Evolutionary conservation across 208 protist genomes (phyloP).

Genomic region (Entamoeba nuttalli): DNA sequence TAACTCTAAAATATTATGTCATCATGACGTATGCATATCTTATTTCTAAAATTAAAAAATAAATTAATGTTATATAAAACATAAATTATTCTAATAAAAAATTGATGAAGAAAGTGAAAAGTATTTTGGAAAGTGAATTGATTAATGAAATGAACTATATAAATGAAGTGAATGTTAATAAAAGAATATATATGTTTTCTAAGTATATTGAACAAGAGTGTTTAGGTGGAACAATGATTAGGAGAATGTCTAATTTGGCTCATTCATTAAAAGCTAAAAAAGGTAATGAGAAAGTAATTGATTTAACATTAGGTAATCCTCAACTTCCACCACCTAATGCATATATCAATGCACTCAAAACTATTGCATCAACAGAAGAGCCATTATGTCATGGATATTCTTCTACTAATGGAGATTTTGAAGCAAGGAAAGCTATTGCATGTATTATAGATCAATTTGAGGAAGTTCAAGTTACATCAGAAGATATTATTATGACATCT

Average conservation of each 20-base stretch:
- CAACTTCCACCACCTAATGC: conserved; percentile 3
- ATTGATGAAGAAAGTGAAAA: no score
- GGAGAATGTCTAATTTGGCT: conserved; percentile 15
- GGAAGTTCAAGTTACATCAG: background rate
- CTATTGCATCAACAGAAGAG: background rate
- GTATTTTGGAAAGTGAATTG: no score
- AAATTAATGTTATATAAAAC: no score
- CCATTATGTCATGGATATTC: conserved; percentile 5
- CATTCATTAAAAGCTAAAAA: background rate
- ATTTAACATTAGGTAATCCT: conserved; percentile 22
- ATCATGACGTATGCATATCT: no score
- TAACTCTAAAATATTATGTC: no score
- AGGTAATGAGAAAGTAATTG: conserved; percentile 10
- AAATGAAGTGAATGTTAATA: no score
- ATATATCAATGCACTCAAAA: background rate
- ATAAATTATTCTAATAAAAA: no score
- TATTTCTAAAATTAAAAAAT: no score
- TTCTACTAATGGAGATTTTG: background rate
- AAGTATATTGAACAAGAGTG: background rate
- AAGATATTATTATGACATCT: conserved; percentile 9
- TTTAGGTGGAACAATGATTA: background rate
- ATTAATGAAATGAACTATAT: no score
- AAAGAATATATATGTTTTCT: background rate
- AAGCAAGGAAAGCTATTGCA: conserved; percentile 2
- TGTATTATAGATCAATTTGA: background rate